Evolutionary conservation across 495 filamentous ascomycete species (phyloP).

Genomic region (Acidiella bohemica): DNA sequence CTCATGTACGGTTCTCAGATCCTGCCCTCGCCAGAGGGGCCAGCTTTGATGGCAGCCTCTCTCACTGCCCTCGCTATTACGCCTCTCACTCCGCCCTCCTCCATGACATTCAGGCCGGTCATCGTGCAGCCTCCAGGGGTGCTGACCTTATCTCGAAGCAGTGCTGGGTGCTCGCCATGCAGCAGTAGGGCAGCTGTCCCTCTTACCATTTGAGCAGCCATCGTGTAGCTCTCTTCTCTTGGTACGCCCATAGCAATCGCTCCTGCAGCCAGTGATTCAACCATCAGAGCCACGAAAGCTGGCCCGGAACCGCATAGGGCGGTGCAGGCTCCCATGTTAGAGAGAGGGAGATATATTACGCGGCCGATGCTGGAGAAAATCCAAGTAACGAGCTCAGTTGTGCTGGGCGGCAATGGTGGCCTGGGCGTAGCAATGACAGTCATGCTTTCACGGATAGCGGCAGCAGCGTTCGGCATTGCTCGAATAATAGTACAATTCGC

Average conservation of each 20-base stretch:
- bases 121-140: constrained; percentile 76
- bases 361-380: constrained; percentile 62
- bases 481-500: constrained; percentile 45
- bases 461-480: constrained; percentile 68
- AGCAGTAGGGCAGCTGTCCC: constrained; percentile 60
- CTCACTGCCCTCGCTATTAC: constrained; percentile 59
- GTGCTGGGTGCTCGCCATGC: constrained; percentile 60
- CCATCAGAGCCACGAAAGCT: constrained; percentile 63
- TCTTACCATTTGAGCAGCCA: constrained; percentile 68
- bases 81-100: constrained; percentile 60
- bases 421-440: constrained; percentile 55
- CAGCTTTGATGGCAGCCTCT: constrained; percentile 64
- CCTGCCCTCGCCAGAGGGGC: no score
- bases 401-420: constrained; percentile 41
- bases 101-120: constrained; percentile 58
- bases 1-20: no score
- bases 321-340: constrained; percentile 60
- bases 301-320: constrained; percentile 67
- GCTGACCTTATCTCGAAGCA: constrained; percentile 62
- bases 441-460: constrained; percentile 62
- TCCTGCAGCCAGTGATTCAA: constrained; percentile 65
- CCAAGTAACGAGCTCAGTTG: constrained; percentile 51
- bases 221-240: constrained; percentile 57
- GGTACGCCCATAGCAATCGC: constrained; percentile 72
- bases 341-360: constrained; percentile 48